Conservation (phyloP, 257 asterid species). For the Gynochthodes officinalis region DNA sequence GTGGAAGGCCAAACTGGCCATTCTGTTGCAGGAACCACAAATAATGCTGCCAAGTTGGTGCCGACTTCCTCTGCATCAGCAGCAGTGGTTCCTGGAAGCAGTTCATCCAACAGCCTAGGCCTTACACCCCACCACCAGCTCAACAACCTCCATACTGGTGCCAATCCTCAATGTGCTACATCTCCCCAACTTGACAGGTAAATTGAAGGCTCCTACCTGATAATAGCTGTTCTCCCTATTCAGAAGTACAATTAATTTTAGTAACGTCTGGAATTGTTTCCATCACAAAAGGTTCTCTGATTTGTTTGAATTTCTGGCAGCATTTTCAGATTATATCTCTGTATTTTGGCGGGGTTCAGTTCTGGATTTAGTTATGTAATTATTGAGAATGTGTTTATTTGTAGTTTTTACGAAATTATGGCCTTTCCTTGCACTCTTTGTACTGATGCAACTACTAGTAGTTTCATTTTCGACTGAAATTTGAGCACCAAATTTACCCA, state of each 20-base stretch:
- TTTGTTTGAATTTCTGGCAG: neutral
- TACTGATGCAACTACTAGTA: too few species aligned
- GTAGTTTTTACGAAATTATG: too few species aligned
- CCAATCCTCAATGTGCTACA: constrained; percentile 26
- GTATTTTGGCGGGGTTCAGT: neutral
- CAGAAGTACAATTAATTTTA: neutral
- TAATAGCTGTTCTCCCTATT: neutral
- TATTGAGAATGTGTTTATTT: neutral
- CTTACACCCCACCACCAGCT: constrained; percentile 40
- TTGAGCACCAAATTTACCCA: too few species aligned
- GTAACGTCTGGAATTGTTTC: neutral
- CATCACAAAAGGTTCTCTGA: neutral
- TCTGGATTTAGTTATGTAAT: neutral
- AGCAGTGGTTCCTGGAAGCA: constrained; percentile 37
- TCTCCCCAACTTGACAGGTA: constrained; percentile 47
- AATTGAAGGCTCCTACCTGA: neutral
- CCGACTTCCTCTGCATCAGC: constrained; percentile 36
- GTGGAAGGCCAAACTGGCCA: constrained; percentile 88
- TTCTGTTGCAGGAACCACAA: constrained; percentile 37
- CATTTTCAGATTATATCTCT: neutral
- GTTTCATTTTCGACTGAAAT: too few species aligned
- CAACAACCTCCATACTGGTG: constrained; percentile 32
- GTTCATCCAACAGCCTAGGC: constrained; percentile 31
- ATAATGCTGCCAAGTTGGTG: constrained; percentile 27
- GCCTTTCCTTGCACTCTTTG: too few species aligned